Evolutionary conservation across 108 stramenopile genomes (phyloP).

Genomic region (Fragilariopsis cylindrus): DNA sequence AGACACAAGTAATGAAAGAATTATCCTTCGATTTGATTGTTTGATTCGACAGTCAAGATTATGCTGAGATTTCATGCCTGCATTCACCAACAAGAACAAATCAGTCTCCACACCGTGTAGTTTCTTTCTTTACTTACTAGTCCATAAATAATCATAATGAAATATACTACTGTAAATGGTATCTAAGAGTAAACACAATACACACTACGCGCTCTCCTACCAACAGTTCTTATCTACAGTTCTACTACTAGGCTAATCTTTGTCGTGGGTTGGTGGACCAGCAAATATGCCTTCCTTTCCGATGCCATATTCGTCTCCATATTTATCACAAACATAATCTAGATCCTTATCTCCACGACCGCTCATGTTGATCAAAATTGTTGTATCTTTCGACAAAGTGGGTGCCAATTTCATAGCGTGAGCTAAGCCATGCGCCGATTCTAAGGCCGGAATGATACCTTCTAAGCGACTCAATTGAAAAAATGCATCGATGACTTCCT

Average conservation of each 20-base stretch:
- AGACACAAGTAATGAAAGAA: not conserved
- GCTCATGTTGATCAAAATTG: slow-evolving; percentile 92
- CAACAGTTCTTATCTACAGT: not conserved
- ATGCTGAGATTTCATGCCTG: no score
- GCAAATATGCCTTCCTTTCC: slow-evolving; percentile 29
- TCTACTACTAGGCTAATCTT: not conserved
- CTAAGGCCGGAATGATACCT: slow-evolving; percentile 95
- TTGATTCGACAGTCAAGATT: not conserved
- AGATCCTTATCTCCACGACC: slow-evolving; percentile 98
- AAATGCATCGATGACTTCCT: slow-evolving; percentile 93
- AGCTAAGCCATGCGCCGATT: slow-evolving; percentile 93
- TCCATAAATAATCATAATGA: no score
- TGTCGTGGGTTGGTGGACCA: slow-evolving; percentile 18
- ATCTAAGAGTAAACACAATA: not conserved
- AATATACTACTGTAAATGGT: not conserved
- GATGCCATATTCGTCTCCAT: slow-evolving; percentile 20
- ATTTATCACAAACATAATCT: slow-evolving; percentile 38
- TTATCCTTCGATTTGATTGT: not conserved
- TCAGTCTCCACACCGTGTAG: no score
- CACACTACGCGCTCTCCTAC: not conserved
- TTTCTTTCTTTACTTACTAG: no score
- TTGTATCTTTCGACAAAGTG: slow-evolving; percentile 75
- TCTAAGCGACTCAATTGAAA: slow-evolving; percentile 82
- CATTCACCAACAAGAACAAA: no score
- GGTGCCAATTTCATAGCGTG: slow-evolving; percentile 90